A percentile compares a stretch with the other conserved stretches of the same genome.
Evolutionary conservation across 2,329 filamentous ascomycete genomes (phyloP).

Genomic region (Aspergillus pseudotamarii): DNA sequence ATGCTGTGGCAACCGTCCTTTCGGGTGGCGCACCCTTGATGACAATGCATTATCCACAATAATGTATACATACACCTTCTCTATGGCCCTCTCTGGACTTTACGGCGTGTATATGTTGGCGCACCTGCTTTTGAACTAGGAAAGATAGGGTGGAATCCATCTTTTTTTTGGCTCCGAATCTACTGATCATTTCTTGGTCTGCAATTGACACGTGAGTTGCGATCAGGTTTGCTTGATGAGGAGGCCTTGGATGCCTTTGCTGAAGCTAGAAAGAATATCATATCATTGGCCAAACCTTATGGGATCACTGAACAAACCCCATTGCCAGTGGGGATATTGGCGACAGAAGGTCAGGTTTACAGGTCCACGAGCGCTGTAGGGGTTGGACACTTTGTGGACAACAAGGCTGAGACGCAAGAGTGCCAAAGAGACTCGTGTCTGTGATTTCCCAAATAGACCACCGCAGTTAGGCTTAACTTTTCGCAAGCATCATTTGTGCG

Average conservation of each 20-base stretch:
- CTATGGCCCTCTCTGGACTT: neutral
- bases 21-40: neutral
- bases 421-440: no score
- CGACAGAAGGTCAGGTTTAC: neutral
- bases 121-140: neutral
- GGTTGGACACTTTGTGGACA: neutral
- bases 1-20: slow-evolving; percentile 11
- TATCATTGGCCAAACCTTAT: neutral
- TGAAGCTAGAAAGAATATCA: neutral
- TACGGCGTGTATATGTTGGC: neutral
- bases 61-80: neutral
- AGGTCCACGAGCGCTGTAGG: neutral
- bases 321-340: neutral
- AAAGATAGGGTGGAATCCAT: no score
- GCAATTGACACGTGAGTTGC: neutral
- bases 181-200: neutral
- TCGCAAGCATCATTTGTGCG: neutral
- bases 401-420: neutral
- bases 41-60: neutral
- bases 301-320: neutral
- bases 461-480: neutral
- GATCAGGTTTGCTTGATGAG: neutral
- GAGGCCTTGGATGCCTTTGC: neutral
- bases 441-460: no score
- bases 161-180: no score